phyloP scores from a whole-genome alignment of 2,329 filamentous ascomycete species.

The Leptographium lundbergii region DNA sequence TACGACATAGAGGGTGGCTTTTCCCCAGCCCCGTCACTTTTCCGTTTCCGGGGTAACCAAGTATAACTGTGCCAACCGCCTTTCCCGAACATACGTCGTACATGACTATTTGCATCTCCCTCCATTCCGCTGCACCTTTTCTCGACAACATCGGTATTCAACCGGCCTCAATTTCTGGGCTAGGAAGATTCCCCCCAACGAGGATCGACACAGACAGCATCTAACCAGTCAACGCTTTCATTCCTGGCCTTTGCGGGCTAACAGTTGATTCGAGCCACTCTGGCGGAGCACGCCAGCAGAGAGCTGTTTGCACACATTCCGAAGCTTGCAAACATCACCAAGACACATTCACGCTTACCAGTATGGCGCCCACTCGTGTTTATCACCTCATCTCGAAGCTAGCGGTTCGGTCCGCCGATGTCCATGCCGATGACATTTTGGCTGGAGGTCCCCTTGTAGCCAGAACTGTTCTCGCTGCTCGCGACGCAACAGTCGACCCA shows the following conservation, averaged over 20 bases:
- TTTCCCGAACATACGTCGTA: background rate
- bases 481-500: constrained; percentile 28
- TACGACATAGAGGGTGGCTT: background rate
- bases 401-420: constrained; percentile 8
- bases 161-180: background rate
- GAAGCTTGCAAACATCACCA: background rate
- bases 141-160: background rate
- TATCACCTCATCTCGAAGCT: constrained; percentile 8
- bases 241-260: background rate
- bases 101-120: background rate
- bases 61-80: background rate
- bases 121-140: background rate
- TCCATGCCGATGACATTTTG: constrained; percentile 11
- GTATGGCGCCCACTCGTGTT: constrained; percentile 29
- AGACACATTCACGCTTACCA: background rate
- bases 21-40: background rate
- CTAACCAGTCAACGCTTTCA: background rate
- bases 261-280: background rate
- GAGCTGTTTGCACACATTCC: background rate
- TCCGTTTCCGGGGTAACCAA: background rate
- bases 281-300: background rate
- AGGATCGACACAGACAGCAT: background rate
- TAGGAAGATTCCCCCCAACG: background rate
- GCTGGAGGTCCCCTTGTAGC: constrained; percentile 30
- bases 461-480: constrained; percentile 27